phyloP scores from a whole-genome alignment of 352 stramenopile species.

The Globisporangium camurandrum region DNA sequence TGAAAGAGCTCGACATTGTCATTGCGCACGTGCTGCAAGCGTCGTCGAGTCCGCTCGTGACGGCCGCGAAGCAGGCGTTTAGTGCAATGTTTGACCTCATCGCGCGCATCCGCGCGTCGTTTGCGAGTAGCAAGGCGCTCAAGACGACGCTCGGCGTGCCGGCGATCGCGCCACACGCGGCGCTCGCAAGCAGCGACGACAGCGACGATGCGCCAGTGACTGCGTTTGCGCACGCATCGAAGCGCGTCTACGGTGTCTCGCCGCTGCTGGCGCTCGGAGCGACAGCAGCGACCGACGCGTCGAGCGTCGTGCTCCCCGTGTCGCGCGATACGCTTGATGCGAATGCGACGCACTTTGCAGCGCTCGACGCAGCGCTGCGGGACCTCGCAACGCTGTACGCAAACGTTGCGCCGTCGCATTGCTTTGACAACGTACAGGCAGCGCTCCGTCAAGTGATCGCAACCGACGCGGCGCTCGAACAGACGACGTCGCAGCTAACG shows the following conservation, averaged over 20 bases:
- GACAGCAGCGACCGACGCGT: not conserved
- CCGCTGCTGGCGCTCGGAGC: constrained; percentile 21
- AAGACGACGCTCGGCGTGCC: constrained; percentile 41
- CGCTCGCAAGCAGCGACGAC: constrained; percentile 37
- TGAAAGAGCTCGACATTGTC: constrained; percentile 64
- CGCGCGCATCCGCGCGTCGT: constrained; percentile 21
- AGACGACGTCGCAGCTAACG: not conserved
- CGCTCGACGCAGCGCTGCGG: constrained; percentile 22
- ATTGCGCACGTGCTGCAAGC: constrained; percentile 41
- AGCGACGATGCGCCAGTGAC: constrained; percentile 36
- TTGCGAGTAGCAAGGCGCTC: constrained; percentile 18
- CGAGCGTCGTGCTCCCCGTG: constrained; percentile 16
- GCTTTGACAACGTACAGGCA: constrained; percentile 24
- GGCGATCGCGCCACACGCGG: constrained; percentile 37
- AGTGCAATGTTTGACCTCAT: constrained; percentile 24
- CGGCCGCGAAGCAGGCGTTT: constrained; percentile 10
- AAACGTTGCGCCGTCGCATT: constrained; percentile 19
- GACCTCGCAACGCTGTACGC: constrained; percentile 23
- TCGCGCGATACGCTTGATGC: constrained; percentile 19
- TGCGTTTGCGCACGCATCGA: constrained; percentile 45
- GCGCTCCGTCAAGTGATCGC: constrained; percentile 21
- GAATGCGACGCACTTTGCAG: constrained; percentile 26
- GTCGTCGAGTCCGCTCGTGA: constrained; percentile 8
- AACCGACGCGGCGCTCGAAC: constrained; percentile 26
- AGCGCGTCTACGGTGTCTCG: constrained; percentile 61